Evolutionary conservation across 352 stramenopile species (phyloP).

Genomic region (Globisporangium alternatum): DNA sequence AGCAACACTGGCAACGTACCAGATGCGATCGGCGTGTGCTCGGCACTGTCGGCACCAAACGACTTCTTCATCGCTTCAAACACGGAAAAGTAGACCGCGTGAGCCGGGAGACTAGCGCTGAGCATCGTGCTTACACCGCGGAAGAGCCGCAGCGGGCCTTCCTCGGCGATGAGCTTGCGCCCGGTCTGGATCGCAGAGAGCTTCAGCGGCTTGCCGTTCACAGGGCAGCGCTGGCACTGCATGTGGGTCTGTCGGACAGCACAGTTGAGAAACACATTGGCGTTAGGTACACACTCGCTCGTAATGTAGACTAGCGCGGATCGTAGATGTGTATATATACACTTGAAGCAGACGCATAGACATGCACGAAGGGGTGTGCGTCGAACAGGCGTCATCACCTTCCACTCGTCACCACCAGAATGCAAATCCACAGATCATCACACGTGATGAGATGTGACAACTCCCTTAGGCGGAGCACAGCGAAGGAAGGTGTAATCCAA

Average conservation of each 20-base stretch:
- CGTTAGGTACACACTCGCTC: neutral
- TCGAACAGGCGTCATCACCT: neutral
- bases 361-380: neutral
- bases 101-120: constrained; percentile 95
- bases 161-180: constrained; percentile 54
- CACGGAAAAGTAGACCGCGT: constrained; percentile 93
- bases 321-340: neutral
- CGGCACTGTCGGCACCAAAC: constrained; percentile 65
- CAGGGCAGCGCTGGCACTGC: constrained; percentile 87
- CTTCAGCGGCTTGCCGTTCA: constrained; percentile 56
- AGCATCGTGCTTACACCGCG: constrained; percentile 97
- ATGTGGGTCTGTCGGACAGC: constrained; percentile 92
- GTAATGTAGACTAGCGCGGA: neutral
- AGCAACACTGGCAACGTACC: constrained; percentile 22
- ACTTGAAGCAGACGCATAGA: neutral
- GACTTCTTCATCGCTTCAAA: constrained; percentile 89
- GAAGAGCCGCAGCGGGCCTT: constrained; percentile 90
- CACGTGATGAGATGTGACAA: neutral
- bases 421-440: neutral
- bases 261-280: neutral
- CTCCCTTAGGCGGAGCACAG: no score
- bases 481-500: no score
- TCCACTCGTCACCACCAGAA: constrained; percentile 11
- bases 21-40: constrained; percentile 71
- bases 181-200: constrained; percentile 64